Evolutionary conservation across 2,329 filamentous ascomycete genomes (phyloP).

Genomic region (Hypoxylon sp.): DNA sequence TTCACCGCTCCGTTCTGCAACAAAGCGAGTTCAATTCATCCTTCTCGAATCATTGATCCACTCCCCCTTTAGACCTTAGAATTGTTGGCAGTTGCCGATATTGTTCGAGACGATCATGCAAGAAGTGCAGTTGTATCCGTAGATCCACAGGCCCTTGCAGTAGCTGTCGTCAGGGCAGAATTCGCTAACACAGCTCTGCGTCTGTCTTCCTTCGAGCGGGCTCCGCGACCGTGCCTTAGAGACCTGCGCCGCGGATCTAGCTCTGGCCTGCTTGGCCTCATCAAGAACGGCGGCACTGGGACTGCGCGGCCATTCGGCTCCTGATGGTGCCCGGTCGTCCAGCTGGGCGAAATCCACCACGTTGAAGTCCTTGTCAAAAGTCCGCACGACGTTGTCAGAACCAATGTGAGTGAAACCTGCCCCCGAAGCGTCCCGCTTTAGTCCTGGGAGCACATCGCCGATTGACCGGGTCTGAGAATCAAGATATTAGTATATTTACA

Average conservation of each 20-base stretch:
- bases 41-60: not conserved
- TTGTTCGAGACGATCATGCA: constrained; percentile 35
- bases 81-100: constrained; percentile 36
- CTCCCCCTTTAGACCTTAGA: constrained; percentile 4
- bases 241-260: constrained; percentile 23
- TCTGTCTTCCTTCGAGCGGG: constrained; percentile 33
- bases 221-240: constrained; percentile 32
- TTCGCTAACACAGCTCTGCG: constrained; percentile 42
- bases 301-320: constrained; percentile 21
- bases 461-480: constrained; percentile 25
- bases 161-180: constrained; percentile 41
- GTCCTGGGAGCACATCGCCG: constrained; percentile 23
- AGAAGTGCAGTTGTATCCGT: constrained; percentile 39
- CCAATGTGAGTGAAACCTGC: constrained; percentile 43
- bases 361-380: constrained; percentile 42
- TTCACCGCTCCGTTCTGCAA: not conserved
- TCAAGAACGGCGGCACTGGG: constrained; percentile 37
- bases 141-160: constrained; percentile 36
- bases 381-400: constrained; percentile 45
- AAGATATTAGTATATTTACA: constrained; percentile 9
- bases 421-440: constrained; percentile 41
- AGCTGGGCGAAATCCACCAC: constrained; percentile 42
- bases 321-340: constrained; percentile 11
- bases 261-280: constrained; percentile 35
- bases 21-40: not conserved